These are phyloP conservation scores for Pleoardoris graminearum DNA, from an alignment of 2,329 filamentous ascomycete species.

Conservation along the genomic window DNA sequence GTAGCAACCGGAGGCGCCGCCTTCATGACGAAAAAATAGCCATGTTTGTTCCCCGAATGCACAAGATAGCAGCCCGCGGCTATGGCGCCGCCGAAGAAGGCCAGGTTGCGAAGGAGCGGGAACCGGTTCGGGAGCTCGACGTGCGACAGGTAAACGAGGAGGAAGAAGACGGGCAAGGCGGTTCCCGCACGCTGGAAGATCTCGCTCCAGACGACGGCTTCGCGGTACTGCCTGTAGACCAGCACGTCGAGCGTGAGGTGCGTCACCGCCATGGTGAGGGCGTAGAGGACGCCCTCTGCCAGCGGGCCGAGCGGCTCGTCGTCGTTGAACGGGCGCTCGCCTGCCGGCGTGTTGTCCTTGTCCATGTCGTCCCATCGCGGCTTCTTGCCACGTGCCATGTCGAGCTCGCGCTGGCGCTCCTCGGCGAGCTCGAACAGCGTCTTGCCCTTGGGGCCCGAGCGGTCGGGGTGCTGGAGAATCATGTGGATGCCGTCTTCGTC, in stretches of 20 bases:
- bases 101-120: conserved; percentile 49
- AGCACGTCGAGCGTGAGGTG: conserved; percentile 80
- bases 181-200: conserved; percentile 58
- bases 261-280: conserved; percentile 66
- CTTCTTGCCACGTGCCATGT: conserved; percentile 53
- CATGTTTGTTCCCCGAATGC: conserved; percentile 74
- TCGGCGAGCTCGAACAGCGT: conserved; percentile 76
- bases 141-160: conserved; percentile 51
- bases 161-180: conserved; percentile 49
- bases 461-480: conserved; percentile 70
- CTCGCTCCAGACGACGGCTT: conserved; percentile 63
- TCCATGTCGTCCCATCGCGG: conserved; percentile 46
- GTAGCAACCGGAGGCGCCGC: conserved; percentile 85
- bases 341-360: conserved; percentile 40
- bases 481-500: conserved; percentile 56
- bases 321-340: conserved; percentile 39
- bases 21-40: conserved; percentile 91
- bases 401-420: conserved; percentile 56
- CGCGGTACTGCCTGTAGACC: conserved; percentile 77
- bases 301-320: conserved; percentile 52
- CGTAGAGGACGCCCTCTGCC: conserved; percentile 54
- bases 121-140: conserved; percentile 48
- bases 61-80: conserved; percentile 77
- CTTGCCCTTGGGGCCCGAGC: conserved; percentile 62
- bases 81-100: conserved; percentile 68